A percentile compares a stretch with the other conserved stretches of the same genome.
These are phyloP conservation scores for Wallacemonas sp. DNA, from an alignment of 208 protist genomes.

Conservation along the genomic window DNA sequence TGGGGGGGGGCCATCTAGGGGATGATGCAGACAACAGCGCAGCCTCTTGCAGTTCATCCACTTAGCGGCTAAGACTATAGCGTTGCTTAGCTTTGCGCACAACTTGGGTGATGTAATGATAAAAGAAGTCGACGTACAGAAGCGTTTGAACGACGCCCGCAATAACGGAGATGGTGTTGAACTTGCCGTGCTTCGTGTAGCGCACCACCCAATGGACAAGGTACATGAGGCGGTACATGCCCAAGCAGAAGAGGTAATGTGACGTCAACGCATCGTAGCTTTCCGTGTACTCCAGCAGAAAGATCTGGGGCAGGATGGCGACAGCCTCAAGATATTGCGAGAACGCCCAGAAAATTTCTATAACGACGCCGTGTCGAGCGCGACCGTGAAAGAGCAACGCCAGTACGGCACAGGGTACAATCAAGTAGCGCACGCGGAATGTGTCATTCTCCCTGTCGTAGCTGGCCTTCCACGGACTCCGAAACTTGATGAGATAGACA, in stretches of 20 bases:
- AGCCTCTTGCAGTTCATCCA: too few relatives aligned
- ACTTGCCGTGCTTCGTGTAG: slow-evolving; percentile 62
- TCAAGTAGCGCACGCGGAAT: slow-evolving; percentile 89
- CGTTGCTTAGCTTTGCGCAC: slow-evolving; percentile 71
- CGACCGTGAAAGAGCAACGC: slow-evolving; percentile 68
- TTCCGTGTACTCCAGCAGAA: slow-evolving; percentile 93
- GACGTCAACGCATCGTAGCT: slow-evolving; percentile 93
- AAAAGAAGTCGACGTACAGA: slow-evolving; percentile 97
- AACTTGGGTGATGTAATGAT: slow-evolving; percentile 93
- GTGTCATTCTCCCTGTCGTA: slow-evolving; percentile 92
- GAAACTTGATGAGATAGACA: slow-evolving; percentile 92
- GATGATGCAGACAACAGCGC: too few relatives aligned
- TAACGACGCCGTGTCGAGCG: slow-evolving; percentile 32
- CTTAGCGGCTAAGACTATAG: slow-evolving; percentile 73
- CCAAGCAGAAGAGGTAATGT: slow-evolving; percentile 95
- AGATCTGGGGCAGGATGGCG: slow-evolving; percentile 96
- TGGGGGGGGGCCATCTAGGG: too few relatives aligned
- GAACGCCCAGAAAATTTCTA: slow-evolving; percentile 94
- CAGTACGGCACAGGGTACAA: slow-evolving; percentile 75
- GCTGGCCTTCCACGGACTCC: slow-evolving; percentile 89
- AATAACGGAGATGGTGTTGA: slow-evolving; percentile 78
- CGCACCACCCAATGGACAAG: slow-evolving; percentile 95
- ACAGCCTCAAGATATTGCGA: slow-evolving; percentile 96
- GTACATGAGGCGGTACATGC: slow-evolving; percentile 94
- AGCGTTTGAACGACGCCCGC: slow-evolving; percentile 91